Percentiles rank a stretch among this genome's conserved stretches.
Conservation (phyloP, 139 green algal species). For the Zygnema circumcarinatum region DNA sequence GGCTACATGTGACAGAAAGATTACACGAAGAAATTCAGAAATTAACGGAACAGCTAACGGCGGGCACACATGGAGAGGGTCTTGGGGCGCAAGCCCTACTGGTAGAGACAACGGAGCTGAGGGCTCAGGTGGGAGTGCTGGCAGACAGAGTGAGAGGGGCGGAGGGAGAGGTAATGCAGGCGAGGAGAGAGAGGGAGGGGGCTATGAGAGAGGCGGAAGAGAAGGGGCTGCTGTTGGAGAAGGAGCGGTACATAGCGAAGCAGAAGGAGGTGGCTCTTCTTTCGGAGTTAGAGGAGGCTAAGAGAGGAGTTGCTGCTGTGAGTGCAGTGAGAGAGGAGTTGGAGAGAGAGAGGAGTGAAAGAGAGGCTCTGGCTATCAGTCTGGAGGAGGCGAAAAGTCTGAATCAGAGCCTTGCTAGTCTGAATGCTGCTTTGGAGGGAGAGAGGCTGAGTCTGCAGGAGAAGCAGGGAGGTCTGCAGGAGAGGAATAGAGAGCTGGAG, state of each 20-base stretch:
- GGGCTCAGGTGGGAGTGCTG: conserved; percentile 18
- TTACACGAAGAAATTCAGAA: conserved; percentile 23
- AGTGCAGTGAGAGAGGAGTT: not conserved
- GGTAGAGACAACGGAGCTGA: conserved; percentile 26
- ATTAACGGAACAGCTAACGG: conserved; percentile 30
- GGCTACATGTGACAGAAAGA: not conserved
- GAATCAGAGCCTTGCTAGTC: not conserved
- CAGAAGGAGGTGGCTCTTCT: not conserved
- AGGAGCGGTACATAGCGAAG: not conserved
- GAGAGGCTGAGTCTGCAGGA: conserved; percentile 36
- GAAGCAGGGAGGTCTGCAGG: not conserved
- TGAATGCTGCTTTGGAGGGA: not conserved
- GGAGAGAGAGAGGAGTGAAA: not conserved
- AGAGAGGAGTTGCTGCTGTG: not conserved
- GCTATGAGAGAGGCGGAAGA: not conserved
- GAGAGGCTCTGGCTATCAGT: not conserved
- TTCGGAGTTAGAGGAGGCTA: not conserved
- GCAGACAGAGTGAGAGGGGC: conserved; percentile 20
- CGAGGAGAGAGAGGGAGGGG: not conserved
- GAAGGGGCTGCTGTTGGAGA: not conserved
- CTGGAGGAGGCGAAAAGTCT: not conserved
- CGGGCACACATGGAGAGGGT: not conserved
- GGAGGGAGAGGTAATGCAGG: conserved; percentile 9
- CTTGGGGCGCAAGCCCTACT: not conserved
- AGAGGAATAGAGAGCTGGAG: not conserved